Percentiles rank a stretch among this genome's conserved stretches.
These are phyloP conservation scores for Myxozyma monticola DNA, from an alignment of 805 yeast genomes.

Conservation along the genomic window DNA sequence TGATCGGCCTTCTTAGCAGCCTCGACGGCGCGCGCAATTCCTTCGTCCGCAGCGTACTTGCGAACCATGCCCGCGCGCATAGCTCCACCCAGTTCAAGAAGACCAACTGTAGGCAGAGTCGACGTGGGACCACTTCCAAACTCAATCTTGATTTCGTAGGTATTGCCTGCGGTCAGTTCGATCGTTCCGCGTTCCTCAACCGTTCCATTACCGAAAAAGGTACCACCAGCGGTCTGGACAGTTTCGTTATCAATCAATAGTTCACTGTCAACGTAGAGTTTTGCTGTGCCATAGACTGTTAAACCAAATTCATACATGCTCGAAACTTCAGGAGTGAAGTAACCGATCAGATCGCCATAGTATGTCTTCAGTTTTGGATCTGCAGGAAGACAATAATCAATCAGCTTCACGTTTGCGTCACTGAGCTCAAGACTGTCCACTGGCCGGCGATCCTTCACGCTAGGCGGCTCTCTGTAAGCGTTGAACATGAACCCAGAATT, in stretches of 20 bases:
- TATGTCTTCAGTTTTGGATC: conserved; percentile 30
- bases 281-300: conserved; percentile 56
- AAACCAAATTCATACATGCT: conserved; percentile 56
- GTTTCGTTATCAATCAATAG: conserved; percentile 58
- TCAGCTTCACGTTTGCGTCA: conserved; percentile 5
- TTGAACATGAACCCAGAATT: conserved; percentile 6
- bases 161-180: conserved; percentile 46
- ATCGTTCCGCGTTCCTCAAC: conserved; percentile 48
- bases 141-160: conserved; percentile 50
- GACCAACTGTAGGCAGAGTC: background rate
- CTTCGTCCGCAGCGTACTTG: conserved; percentile 4
- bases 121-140: conserved; percentile 53
- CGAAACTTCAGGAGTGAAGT: conserved; percentile 48
- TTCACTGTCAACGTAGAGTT: conserved; percentile 52
- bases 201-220: conserved; percentile 58
- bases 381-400: conserved; percentile 13
- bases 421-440: conserved; percentile 6
- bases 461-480: background rate
- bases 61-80: conserved; percentile 2
- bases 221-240: conserved; percentile 50
- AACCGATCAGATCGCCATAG: conserved; percentile 49
- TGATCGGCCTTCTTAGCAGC: conserved; percentile 54
- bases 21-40: conserved; percentile 44
- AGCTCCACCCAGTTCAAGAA: conserved; percentile 7
- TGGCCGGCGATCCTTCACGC: conserved; percentile 1